Conservation (phyloP, 2,329 filamentous ascomycete genomes). For the Cytospora schulzeri region DNA sequence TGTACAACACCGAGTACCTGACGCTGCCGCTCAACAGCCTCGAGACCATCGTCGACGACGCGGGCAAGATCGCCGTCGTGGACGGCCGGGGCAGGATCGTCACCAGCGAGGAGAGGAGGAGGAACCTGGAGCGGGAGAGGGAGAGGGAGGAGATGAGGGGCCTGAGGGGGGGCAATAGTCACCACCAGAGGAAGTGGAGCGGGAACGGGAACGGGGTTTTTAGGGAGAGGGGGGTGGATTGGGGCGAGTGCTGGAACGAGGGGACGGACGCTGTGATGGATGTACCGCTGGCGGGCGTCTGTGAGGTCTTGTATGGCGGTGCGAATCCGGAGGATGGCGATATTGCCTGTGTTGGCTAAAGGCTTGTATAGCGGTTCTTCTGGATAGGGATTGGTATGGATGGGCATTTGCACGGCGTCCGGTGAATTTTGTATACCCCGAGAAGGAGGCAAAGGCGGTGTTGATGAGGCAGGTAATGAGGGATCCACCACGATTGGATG, state of each 20-base stretch:
- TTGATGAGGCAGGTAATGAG: not conserved
- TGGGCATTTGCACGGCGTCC: not conserved
- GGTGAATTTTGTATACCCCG: not conserved
- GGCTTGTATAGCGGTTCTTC: not conserved
- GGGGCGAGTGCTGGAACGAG: conserved; percentile 83
- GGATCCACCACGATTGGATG: not conserved
- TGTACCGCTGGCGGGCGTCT: conserved; percentile 90
- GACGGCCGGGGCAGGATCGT: conserved; percentile 65
- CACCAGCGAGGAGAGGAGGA: conserved; percentile 39
- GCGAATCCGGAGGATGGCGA: conserved; percentile 34
- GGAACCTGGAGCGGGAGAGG: conserved; percentile 40
- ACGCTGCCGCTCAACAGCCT: conserved; percentile 78
- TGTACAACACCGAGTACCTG: conserved; percentile 87
- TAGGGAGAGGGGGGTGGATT: conserved; percentile 52
- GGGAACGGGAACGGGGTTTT: conserved; percentile 12
- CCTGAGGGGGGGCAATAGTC: conserved; percentile 33
- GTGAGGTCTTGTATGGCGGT: conserved; percentile 87
- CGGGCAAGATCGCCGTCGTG: conserved; percentile 80
- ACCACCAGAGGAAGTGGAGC: conserved; percentile 37
- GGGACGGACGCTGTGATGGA: conserved; percentile 98
- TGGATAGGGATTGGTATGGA: not conserved
- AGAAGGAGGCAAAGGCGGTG: not conserved
- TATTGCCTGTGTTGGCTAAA: conserved; percentile 2
- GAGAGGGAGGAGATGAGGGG: conserved; percentile 37
- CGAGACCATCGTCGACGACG: conserved; percentile 90